Evolutionary conservation across 2,329 filamentous ascomycete species (phyloP).

Genomic region (Fusarium tupiense): DNA sequence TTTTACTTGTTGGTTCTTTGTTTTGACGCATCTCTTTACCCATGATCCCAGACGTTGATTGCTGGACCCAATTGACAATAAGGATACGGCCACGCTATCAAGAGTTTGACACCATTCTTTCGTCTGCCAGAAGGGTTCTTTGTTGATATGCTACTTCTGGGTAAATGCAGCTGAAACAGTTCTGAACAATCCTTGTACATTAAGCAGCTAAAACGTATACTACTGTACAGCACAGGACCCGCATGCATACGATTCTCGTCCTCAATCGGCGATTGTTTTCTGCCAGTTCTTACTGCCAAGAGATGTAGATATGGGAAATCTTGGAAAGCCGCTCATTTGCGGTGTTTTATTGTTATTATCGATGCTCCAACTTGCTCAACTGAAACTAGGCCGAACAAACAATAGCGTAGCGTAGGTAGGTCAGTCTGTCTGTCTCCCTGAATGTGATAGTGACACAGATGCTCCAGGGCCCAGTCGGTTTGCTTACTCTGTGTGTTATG

Average conservation of each 20-base stretch:
- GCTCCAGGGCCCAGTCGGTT: constrained; percentile 4
- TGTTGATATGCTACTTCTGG: constrained; percentile 17
- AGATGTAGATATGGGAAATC: constrained; percentile 11
- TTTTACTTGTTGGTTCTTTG: constrained; percentile 13
- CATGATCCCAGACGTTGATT: constrained; percentile 24
- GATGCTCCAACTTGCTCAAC: neutral
- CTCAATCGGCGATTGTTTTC: constrained; percentile 31
- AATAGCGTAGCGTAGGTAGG: constrained; percentile 3
- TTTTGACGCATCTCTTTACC: constrained; percentile 12
- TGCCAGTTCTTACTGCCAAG: constrained; percentile 21
- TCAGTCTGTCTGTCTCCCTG: neutral
- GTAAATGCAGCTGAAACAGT: constrained; percentile 32
- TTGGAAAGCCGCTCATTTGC: constrained; percentile 20
- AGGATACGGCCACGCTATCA: constrained; percentile 9
- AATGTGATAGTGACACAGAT: constrained; percentile 16
- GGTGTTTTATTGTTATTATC: constrained; percentile 17
- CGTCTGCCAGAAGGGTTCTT: neutral
- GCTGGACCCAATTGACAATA: constrained; percentile 16
- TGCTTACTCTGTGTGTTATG: neutral
- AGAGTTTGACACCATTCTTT: neutral
- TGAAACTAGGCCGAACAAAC: constrained; percentile 7
- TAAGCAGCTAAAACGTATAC: constrained; percentile 4
- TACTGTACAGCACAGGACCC: constrained; percentile 15
- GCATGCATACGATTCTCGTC: constrained; percentile 15
- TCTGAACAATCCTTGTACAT: neutral